phyloP scores from a whole-genome alignment of 2,329 filamentous ascomycete species.

The Fusarium coffeatum region DNA sequence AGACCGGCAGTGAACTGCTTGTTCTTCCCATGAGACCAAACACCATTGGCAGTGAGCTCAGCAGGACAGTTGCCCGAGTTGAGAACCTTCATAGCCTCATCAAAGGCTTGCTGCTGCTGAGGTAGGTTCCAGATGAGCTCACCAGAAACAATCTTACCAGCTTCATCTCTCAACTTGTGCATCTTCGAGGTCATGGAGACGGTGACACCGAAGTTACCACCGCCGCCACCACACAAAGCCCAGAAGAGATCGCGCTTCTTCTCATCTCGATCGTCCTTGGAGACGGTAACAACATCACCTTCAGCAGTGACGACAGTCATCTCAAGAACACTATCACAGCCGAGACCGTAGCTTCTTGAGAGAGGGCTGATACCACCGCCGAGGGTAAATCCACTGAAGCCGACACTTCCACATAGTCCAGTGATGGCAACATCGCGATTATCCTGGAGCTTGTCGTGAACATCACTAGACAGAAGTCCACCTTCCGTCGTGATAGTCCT shows the following conservation, averaged over 20 bases:
- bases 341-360: slow-evolving; percentile 9
- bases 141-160: background rate
- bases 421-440: slow-evolving; percentile 11
- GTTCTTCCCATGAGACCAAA: background rate
- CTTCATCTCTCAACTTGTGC: background rate
- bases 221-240: slow-evolving; percentile 6
- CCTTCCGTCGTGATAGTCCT: slow-evolving; percentile 8
- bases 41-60: slow-evolving; percentile 7
- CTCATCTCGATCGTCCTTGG: background rate
- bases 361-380: slow-evolving; percentile 9
- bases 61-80: background rate
- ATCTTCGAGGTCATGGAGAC: background rate
- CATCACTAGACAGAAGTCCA: background rate
- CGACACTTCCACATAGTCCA: background rate
- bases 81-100: background rate
- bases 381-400: slow-evolving; percentile 11
- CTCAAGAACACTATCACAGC: slow-evolving; percentile 5
- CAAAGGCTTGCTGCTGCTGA: slow-evolving; percentile 3
- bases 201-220: slow-evolving; percentile 9
- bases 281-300: background rate
- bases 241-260: slow-evolving; percentile 15
- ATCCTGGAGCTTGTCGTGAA: slow-evolving; percentile 9
- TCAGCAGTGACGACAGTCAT: slow-evolving; percentile 1
- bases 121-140: slow-evolving; percentile 2
- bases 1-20: slow-evolving; percentile 12